phyloP scores from a whole-genome alignment of 1,139 yeast species.

The Suhomyces terraborum region DNA sequence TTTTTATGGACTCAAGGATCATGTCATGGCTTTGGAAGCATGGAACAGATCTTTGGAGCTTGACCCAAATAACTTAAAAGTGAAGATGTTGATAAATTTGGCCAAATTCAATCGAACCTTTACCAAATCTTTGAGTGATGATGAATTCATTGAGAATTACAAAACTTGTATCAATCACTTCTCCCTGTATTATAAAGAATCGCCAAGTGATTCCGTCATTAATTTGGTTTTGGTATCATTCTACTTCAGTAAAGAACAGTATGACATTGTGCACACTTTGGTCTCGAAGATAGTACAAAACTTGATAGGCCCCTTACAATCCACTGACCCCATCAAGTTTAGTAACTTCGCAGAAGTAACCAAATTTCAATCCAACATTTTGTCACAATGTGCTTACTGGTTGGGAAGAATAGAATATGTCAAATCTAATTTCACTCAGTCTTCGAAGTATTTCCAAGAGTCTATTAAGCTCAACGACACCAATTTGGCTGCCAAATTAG shows the following conservation, averaged over 20 bases:
- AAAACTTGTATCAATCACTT: constrained; percentile 43
- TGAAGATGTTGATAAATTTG: constrained; percentile 65
- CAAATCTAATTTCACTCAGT: constrained; percentile 58
- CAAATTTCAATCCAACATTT: constrained; percentile 39
- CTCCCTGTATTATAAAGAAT: constrained; percentile 30
- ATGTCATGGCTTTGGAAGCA: constrained; percentile 70
- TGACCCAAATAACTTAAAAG: constrained; percentile 61
- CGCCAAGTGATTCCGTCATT: constrained; percentile 38
- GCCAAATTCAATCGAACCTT: constrained; percentile 69
- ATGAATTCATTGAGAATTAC: constrained; percentile 55
- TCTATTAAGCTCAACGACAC: constrained; percentile 64
- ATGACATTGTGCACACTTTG: constrained; percentile 57
- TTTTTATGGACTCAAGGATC: constrained; percentile 85
- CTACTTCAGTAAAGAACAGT: constrained; percentile 62
- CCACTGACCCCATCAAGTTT: constrained; percentile 24
- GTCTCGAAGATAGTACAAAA: constrained; percentile 51
- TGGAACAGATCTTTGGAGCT: constrained; percentile 82
- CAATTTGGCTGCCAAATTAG: constrained; percentile 71
- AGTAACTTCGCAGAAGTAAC: constrained; percentile 27
- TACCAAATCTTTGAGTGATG: constrained; percentile 58
- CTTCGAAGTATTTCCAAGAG: constrained; percentile 74
- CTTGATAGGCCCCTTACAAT: constrained; percentile 34
- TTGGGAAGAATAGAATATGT: constrained; percentile 74
- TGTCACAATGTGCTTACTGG: constrained; percentile 87
- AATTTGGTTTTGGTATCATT: constrained; percentile 52